Evolutionary conservation across 768 basidiomycete genomes (phyloP).

Genomic region (Hortiboletus campestris): DNA sequence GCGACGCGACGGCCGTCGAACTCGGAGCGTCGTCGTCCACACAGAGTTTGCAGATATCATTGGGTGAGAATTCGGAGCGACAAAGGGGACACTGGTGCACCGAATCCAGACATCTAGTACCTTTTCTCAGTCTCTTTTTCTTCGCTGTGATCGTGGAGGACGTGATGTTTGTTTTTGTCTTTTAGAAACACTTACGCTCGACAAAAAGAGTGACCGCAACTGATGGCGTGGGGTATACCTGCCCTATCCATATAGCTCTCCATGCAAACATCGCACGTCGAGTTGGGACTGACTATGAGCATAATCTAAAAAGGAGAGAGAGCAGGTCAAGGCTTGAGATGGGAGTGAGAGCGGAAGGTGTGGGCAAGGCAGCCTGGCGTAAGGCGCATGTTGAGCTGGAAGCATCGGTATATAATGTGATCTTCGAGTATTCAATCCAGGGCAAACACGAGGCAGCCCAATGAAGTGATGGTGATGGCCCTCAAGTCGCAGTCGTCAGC

Average conservation of each 20-base stretch:
- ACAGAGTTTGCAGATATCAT: constrained; percentile 1
- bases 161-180: neutral
- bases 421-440: neutral
- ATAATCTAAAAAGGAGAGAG: neutral
- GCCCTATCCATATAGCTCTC: constrained; percentile 3
- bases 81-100: constrained; percentile 14
- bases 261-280: constrained; percentile 15
- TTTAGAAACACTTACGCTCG: neutral
- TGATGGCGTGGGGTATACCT: constrained; percentile 2
- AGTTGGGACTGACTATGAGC: constrained; percentile 8
- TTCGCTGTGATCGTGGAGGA: neutral
- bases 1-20: neutral
- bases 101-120: constrained; percentile 5
- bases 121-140: neutral
- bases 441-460: constrained; percentile 2
- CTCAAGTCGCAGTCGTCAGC: too few relatives aligned
- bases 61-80: neutral
- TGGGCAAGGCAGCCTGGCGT: neutral
- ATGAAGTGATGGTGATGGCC: too few relatives aligned
- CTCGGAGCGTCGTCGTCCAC: neutral
- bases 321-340: neutral
- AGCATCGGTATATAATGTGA: neutral
- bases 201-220: constrained; percentile 17
- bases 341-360: neutral
- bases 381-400: neutral